Conservation (phyloP, 768 basidiomycete genomes). For the Xerocomus brunneocitrinus region DNA sequence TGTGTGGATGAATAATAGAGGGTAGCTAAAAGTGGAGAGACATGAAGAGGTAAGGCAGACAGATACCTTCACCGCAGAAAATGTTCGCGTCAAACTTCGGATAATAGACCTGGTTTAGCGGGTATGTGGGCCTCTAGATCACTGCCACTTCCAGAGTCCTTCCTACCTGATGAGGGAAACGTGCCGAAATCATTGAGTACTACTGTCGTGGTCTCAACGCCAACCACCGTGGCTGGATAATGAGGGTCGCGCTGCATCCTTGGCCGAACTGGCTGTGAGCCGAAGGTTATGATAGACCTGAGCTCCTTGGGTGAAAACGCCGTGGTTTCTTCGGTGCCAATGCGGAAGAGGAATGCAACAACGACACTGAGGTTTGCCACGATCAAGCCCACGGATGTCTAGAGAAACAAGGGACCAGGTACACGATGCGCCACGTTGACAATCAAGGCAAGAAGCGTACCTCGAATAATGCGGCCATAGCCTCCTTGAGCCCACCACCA, state of each 20-base stretch:
- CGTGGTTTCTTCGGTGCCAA: conserved; percentile 1
- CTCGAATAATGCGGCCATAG: conserved; percentile 1
- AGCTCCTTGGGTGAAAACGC: background rate
- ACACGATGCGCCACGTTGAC: background rate
- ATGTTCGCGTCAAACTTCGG: background rate
- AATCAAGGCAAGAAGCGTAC: background rate
- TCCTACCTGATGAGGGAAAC: background rate
- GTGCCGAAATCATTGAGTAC: background rate
- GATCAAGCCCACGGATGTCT: conserved; percentile 4
- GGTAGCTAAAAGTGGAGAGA: background rate
- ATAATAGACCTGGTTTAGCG: background rate
- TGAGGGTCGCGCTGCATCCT: background rate
- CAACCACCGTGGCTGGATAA: background rate
- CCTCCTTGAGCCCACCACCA: background rate
- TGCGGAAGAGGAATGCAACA: conserved; percentile 5
- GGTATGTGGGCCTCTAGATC: background rate
- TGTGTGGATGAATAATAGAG: background rate
- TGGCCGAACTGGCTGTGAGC: background rate
- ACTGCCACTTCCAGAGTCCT: background rate
- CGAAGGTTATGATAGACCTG: background rate
- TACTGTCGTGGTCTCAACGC: background rate
- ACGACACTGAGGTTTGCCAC: background rate
- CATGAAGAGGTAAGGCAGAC: background rate
- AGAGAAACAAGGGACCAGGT: background rate
- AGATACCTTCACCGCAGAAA: background rate